Base-by-base conservation (phyloP, 306 rosid species). In the Malus orientalis region DNA sequence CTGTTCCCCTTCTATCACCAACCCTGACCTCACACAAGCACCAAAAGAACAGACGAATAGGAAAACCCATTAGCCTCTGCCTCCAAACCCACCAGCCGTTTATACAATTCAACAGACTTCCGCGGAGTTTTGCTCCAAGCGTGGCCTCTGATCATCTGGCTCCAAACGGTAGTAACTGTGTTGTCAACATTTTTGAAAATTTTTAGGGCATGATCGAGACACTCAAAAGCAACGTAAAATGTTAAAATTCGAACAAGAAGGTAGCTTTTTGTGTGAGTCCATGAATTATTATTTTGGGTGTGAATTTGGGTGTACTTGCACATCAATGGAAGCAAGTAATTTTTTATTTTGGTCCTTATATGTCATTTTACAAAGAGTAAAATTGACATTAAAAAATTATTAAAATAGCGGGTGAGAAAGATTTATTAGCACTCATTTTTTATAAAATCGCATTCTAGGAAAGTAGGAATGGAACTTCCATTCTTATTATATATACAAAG, bases 1-100 rank as follows among this genome's bases (percentile, higher is more conserved):
- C 85, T 87, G 92, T 51, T 89, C 79, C 77, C 96, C 97, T 84
- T 89, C 91, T 80, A 76, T 71, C 27, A 85, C 63, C 82, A 86
- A 76, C 84, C 84, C 87, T 3, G 32, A 29, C 32, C 4, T 29
- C 4, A 4, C 32, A 29, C 8, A 82, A 9, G 90, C 94, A 74
- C 85, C 45, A 93, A 77, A 93, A 77, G 20, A 93, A 4, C 88
- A 83, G 78, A 87, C 74, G 88, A 89, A 82, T 81, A 89, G 1
- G 98, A 87, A 80, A 82, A 89, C 74, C 81, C 93, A 70, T 90
- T 84, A 59, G 91, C 88, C 38, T 27, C 82, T 57, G 65, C 78
- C 61, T 78, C 27, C 27, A 27, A 27, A 27, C 27, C 27, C 81
- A 27, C 29, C 29, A 27, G 29, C 29, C 5, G 33, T 32, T 32